Conservation (phyloP, 805 yeast genomes). For the Cyberlindnera xishuangbannaensis region DNA sequence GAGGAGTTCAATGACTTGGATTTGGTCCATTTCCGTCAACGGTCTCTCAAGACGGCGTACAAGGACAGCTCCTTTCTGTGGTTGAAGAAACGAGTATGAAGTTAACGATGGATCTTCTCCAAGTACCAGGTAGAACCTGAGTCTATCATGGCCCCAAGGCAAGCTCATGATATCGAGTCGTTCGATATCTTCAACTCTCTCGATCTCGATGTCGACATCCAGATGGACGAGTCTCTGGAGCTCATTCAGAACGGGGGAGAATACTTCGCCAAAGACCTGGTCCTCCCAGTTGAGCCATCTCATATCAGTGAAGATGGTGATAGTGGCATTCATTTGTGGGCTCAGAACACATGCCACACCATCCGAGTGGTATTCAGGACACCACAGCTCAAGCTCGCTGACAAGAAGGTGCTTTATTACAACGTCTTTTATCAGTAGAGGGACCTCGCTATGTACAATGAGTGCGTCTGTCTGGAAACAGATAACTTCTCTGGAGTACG, state of each 20-base stretch:
- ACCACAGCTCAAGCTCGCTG: constrained; percentile 4
- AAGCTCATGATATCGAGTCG: background rate
- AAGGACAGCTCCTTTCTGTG: constrained; percentile 3
- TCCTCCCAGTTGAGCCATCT: constrained; percentile 11
- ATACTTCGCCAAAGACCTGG: constrained; percentile 6
- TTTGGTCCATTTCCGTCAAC: constrained; percentile 9
- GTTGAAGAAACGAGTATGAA: background rate
- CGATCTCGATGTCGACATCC: constrained; percentile 3
- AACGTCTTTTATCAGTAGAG: constrained; percentile 9
- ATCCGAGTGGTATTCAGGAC: background rate
- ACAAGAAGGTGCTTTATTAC: constrained; percentile 6
- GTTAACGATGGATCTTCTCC: too few relatives aligned
- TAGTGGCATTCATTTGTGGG: constrained; percentile 1
- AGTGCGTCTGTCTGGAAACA: constrained; percentile 14
- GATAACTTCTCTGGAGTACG: constrained; percentile 5
- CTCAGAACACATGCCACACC: constrained; percentile 3
- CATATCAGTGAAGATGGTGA: constrained; percentile 4
- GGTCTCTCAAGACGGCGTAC: constrained; percentile 2
- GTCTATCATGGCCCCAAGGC: constrained; percentile 3
- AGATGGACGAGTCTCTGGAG: constrained; percentile 4
- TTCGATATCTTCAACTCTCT: background rate
- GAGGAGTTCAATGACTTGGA: constrained; percentile 10
- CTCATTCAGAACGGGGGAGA: constrained; percentile 9
- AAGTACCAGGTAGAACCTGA: constrained; percentile 2
- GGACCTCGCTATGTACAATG: constrained; percentile 12